Evolutionary conservation across 1,284 basidiomycete genomes (phyloP), one percentile per base, ranked within the genome.

Genomic region (Austroboletus novae-zelandiae): DNA sequence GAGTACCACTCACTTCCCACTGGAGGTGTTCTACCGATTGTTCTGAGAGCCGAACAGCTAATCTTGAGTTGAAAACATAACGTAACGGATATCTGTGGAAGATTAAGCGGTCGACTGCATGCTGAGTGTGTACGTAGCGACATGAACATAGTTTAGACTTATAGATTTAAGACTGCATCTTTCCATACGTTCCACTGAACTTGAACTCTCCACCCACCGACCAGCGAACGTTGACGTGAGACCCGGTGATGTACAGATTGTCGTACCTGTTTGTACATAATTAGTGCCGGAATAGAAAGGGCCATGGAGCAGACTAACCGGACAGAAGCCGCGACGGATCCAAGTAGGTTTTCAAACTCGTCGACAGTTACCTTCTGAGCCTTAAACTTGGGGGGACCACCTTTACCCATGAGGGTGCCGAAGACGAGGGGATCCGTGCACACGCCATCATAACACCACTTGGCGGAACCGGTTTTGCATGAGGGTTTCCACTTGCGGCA

Each of bases 381-480:
- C 68, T 83, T 83, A 62, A 74, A 81, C 13, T 60, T 77, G 0
- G 79, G 77, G 2, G 79, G 74, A 0, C 72, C 74, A 17, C 60
- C 71, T 4, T 80, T 63, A 0, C 70, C 68, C 54, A 82, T 57
- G 37, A 81, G 58, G 5, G 62, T 66, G 2, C 76, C 79, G 54
- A 83, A 83, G 30, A 82, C 72, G n/a, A 64, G 68, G 0, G 77
- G 71, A 59, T 82, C 76, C 9, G 69, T 57, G 59, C 78, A 83
- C 13, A 83, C 71, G 14, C 79, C 80, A 52, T 82, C 79, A 58
- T 80, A 83, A 10, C 61, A 57, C 73, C 73, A 83, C 51, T 74
- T 79, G 10, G 81, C 72, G 13, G 64, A 56, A 20, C 76, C 74
- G 0, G 64, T 71, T 59, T 79, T 81, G 64, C 78, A 81, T 2